These are phyloP conservation scores for Macrophomina phaseolina DNA, from an alignment of 2,329 filamentous ascomycete species.

Conservation along the genomic window DNA sequence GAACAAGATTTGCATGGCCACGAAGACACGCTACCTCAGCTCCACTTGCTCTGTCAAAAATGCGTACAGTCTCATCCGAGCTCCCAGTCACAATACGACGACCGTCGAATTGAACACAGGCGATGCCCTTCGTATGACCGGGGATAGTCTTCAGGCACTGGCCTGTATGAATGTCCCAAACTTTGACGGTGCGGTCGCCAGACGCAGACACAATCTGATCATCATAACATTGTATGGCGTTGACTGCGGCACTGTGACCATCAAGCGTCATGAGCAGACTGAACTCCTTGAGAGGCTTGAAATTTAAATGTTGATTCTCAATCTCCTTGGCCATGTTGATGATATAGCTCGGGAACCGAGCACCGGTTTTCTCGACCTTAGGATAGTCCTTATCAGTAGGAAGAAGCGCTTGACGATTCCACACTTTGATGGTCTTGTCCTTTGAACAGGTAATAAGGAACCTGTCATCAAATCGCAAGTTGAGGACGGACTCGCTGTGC, in stretches of 20 bases:
- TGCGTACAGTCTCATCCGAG: conserved; percentile 93
- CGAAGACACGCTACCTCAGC: conserved; percentile 88
- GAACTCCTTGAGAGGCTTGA: conserved; percentile 70
- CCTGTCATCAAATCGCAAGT: conserved; percentile 87
- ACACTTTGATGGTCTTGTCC: conserved; percentile 95
- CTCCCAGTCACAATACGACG: conserved; percentile 93
- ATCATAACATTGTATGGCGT: conserved; percentile 88
- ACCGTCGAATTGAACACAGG: conserved; percentile 95
- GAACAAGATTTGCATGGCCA: conserved; percentile 82
- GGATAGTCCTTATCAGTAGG: conserved; percentile 48
- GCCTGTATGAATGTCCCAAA: conserved; percentile 89
- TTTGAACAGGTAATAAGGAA: conserved; percentile 97
- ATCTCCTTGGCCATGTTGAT: conserved; percentile 54
- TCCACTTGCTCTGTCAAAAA: conserved; percentile 85
- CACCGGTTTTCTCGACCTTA: conserved; percentile 43
- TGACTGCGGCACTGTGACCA: conserved; percentile 90
- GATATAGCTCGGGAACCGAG: conserved; percentile 60
- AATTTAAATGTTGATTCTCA: conserved; percentile 43
- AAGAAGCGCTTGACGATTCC: conserved; percentile 70
- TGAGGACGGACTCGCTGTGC: conserved; percentile 89
- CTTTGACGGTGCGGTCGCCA: conserved; percentile 89
- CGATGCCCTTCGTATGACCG: conserved; percentile 93
- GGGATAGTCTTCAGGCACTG: conserved; percentile 77
- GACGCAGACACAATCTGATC: conserved; percentile 92
- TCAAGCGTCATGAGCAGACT: conserved; percentile 78